Base-by-base conservation (phyloP, 2,329 filamentous ascomycete species). In the Fusarium sp. region DNA sequence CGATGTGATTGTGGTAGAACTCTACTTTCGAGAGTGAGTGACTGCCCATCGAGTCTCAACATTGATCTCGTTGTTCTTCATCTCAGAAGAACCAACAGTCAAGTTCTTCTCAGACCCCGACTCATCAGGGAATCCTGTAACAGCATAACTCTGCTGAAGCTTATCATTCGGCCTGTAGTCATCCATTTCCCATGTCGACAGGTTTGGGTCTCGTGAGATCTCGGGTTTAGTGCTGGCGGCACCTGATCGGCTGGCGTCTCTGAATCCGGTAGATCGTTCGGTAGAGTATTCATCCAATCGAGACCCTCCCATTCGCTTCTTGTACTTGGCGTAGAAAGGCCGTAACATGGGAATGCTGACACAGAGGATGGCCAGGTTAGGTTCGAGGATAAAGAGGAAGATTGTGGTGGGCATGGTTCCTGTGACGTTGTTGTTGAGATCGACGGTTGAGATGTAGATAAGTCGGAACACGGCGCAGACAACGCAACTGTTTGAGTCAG, bases 311-410 rank as follows among this genome's bases (percentile, higher is more conserved):
- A 79, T 76, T 44, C 77, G 70, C 58, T 79, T 76, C 64, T 74
- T 78, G 63, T 79, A 80, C 53, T 75, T 74, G 15, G 71, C 69
- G 61, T 78, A 81, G 55, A 82, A 78, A 4, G 81, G 77, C 40
- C 80, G 77, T 8, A 83, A 74, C 81, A 83, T 83, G 4, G 82
- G 82, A 50, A 83, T 77, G 64, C 81, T 82, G 55, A 83, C 79
- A 64, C 81, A 83, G 12, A 83, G 71, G 60, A 83, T 81, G 40
- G 79, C 81, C 7, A 83, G 76, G 54, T 81, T 82, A 0, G 81
- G 81, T 57, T 83, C 82, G 27, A 83, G 74, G 42, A 77, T 79
- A 66, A 81, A 82, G 58, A 82, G 80, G 61, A 83, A 80, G 41
- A 81, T 73, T 1, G 81, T 81, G 15, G 80, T 80, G 14, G 81